These are phyloP conservation scores for Monosporascus sp. DNA, from an alignment of 2,329 filamentous ascomycete species.

Conservation along the genomic window DNA sequence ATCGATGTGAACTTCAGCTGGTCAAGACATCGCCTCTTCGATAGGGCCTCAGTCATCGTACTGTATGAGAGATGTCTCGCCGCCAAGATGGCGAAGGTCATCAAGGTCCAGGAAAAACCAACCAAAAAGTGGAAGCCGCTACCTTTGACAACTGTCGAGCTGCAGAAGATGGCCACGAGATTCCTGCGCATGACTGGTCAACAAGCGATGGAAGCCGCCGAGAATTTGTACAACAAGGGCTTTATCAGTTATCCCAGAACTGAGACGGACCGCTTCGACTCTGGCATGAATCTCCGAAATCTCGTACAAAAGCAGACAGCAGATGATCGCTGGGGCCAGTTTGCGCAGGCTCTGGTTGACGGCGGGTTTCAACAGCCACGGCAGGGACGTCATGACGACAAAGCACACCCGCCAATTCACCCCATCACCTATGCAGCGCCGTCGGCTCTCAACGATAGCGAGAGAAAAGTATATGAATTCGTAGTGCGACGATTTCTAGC, in stretches of 20 bases:
- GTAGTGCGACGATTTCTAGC: conserved; percentile 87
- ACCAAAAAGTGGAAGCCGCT: conserved; percentile 92
- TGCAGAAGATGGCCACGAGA: conserved; percentile 90
- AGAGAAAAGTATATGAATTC: conserved; percentile 84
- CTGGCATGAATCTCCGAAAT: conserved; percentile 74
- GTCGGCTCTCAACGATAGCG: conserved; percentile 57
- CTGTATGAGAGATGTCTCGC: conserved; percentile 80
- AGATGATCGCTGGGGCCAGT: conserved; percentile 71
- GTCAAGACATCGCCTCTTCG: conserved; percentile 79
- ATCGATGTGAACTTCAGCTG: conserved; percentile 82
- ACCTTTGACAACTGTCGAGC: conserved; percentile 88
- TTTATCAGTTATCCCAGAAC: conserved; percentile 98
- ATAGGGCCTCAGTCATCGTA: conserved; percentile 73
- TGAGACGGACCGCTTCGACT: conserved; percentile 93
- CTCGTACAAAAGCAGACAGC: conserved; percentile 80
- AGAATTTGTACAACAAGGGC: conserved; percentile 84
- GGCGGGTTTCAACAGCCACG: conserved; percentile 79
- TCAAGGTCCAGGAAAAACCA: conserved; percentile 81
- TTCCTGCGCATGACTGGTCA: conserved; percentile 90
- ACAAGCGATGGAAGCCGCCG: conserved; percentile 81
- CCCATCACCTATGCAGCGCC: conserved; percentile 80
- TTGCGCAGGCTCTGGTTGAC: conserved; percentile 68
- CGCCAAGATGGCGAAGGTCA: conserved; percentile 73
- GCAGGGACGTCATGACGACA: conserved; percentile 83
- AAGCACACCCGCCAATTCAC: conserved; percentile 95